phyloP scores from a whole-genome alignment of 768 basidiomycete genomes.

The Suillus brevipes region DNA sequence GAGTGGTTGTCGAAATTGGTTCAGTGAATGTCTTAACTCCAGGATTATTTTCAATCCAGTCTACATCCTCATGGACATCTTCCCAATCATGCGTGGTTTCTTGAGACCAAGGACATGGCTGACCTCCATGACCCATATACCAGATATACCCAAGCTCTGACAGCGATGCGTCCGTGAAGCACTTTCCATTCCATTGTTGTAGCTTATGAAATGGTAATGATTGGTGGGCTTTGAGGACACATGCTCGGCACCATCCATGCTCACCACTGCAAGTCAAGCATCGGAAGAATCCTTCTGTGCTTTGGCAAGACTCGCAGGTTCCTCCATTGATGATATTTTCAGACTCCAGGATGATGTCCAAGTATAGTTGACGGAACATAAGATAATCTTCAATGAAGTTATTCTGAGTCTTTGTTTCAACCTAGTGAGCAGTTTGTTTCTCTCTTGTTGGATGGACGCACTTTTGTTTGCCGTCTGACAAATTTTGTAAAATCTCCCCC shows the following conservation, averaged over 20 bases:
- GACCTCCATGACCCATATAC: slow-evolving; percentile 23
- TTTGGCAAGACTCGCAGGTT: not conserved
- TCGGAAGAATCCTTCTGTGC: not conserved
- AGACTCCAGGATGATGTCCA: not conserved
- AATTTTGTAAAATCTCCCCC: not conserved
- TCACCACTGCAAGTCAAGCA: slow-evolving; percentile 8
- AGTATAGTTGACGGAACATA: not conserved
- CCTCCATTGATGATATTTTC: not conserved
- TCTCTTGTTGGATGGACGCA: not conserved
- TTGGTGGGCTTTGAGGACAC: not conserved
- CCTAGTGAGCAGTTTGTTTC: not conserved
- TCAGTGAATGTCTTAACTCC: no score
- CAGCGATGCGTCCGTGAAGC: slow-evolving; percentile 15
- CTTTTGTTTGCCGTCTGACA: not conserved
- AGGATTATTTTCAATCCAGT: not conserved
- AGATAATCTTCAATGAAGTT: slow-evolving; percentile 6
- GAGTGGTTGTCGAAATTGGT: no score
- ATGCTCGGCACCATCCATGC: slow-evolving; percentile 5
- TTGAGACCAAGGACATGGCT: slow-evolving; percentile 14
- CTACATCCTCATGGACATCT: not conserved
- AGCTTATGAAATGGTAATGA: slow-evolving; percentile 20
- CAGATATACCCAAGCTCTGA: slow-evolving; percentile 21
- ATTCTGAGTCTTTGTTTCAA: slow-evolving; percentile 8
- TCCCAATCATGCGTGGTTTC: not conserved
- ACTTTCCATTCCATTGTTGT: slow-evolving; percentile 21